Percentiles rank a stretch among this genome's conserved stretches.
phyloP scores from a whole-genome alignment of 768 basidiomycete genomes.

The Cystoderma amianthinum region DNA sequence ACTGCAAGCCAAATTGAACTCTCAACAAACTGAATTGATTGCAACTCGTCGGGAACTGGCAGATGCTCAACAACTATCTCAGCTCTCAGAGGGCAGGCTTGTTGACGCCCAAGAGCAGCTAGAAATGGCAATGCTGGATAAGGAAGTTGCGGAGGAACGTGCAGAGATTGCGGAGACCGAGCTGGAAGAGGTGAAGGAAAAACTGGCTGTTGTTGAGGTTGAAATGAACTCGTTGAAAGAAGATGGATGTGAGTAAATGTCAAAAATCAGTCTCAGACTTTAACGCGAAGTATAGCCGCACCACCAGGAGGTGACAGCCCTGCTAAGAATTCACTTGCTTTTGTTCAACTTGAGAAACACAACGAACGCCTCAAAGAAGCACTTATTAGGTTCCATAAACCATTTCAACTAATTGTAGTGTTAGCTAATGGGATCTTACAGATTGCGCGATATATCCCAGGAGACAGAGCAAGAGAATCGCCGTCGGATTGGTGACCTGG shows the following conservation, averaged over 20 bases:
- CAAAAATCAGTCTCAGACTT: no score
- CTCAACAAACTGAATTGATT: conserved; percentile 74
- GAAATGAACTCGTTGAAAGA: conserved; percentile 78
- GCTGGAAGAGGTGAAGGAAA: conserved; percentile 74
- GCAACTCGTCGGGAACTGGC: conserved; percentile 69
- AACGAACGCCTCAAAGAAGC: conserved; percentile 96
- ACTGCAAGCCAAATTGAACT: conserved; percentile 80
- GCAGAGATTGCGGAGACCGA: conserved; percentile 77
- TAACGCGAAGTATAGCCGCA: no score
- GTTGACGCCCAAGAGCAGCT: conserved; percentile 83
- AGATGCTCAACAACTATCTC: conserved; percentile 69
- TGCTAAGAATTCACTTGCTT: conserved; percentile 54
- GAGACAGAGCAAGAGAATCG: conserved; percentile 86
- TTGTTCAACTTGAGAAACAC: conserved; percentile 91
- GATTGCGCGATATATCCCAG: conserved; percentile 81
- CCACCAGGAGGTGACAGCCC: conserved; percentile 19
- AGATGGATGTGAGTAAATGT: conserved; percentile 23
- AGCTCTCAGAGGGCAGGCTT: conserved; percentile 61
- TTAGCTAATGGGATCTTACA: conserved; percentile 17
- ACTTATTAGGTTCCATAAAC: conserved; percentile 56
- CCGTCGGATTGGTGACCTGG: conserved; percentile 76
- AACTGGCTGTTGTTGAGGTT: conserved; percentile 70
- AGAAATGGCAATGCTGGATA: conserved; percentile 93
- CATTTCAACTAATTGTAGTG: background rate
- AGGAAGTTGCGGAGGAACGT: conserved; percentile 93